Base-by-base conservation (phyloP, 2,329 filamentous ascomycete species). In the Albifimbria verrucaria region DNA sequence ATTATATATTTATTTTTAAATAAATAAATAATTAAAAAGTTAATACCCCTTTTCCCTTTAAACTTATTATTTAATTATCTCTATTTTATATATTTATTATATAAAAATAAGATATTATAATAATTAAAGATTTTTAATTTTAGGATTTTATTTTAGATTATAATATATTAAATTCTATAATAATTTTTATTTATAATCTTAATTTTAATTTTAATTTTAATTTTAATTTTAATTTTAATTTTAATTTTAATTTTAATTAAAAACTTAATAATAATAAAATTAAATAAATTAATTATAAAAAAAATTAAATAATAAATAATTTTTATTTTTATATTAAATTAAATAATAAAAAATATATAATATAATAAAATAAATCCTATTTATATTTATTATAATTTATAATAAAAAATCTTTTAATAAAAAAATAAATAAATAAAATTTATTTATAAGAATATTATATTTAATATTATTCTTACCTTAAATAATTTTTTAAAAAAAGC, bases 391-490 rank as follows among this genome's bases (percentile, higher is more conserved):
- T 49, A 18, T 49, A 49, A 18, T 25, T 49, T 28, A 18, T 32
- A n/a, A 28, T 49, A 49, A 36, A 28, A 49, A 36, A 32, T 49
- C 28, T 32, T 15, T 18, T 15, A 15, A 15, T 15, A 15, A 32
- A 36, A 22, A 32, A 49, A 23, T 36, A 49, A 49, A 2, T 21
- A 15, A 32, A 15, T 32, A 32, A 32, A 32, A 32, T 15, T 10
- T 48, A 24, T 48, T 43, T 3, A 23, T 48, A 48, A 41, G 47
- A 24, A 48, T 49, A 49, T 21, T 28, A 49, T 49, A 28, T 36
- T 32, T 28, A 28, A 32, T 32, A 32, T 32, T 32, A 32, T 32
- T 15, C 26, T 32, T 32, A 15, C 26, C 26, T 32, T 32, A 49
- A 39, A 39, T 32, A 22, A 21, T 49, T 20, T 23, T 39, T 49